Conservation (phyloP, 2,329 filamentous ascomycete species). For the Ophiostoma montium region DNA sequence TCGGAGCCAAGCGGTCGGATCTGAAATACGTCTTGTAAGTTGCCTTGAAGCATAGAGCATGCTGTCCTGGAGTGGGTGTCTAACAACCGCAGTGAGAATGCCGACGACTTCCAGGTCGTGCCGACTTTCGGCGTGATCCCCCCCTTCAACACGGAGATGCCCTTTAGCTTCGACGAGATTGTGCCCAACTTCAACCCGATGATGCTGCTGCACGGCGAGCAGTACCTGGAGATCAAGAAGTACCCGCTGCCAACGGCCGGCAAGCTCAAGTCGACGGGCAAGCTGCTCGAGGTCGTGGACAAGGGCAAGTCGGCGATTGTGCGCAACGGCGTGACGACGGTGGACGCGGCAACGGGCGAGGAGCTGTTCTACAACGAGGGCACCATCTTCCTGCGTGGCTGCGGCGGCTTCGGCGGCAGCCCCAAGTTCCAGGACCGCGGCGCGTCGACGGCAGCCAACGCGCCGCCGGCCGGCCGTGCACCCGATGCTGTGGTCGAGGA, state of each 20-base stretch:
- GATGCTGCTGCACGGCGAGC: constrained; percentile 98
- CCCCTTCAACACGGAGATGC: constrained; percentile 70
- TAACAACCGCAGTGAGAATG: constrained; percentile 45
- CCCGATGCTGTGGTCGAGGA: constrained; percentile 77
- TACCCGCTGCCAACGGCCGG: constrained; percentile 81
- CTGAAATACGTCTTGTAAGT: constrained; percentile 65
- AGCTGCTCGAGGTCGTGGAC: constrained; percentile 87
- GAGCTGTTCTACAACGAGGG: constrained; percentile 95
- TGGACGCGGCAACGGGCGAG: constrained; percentile 72
- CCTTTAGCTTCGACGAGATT: constrained; percentile 68
- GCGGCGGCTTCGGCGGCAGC: constrained; percentile 77
- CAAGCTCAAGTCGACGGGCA: constrained; percentile 59
- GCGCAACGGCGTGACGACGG: constrained; percentile 66
- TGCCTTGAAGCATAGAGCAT: neutral
- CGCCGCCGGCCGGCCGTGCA: constrained; percentile 52
- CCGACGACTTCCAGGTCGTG: constrained; percentile 83
- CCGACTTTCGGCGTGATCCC: constrained; percentile 95
- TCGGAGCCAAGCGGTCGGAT: constrained; percentile 84
- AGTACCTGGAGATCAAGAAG: constrained; percentile 89
- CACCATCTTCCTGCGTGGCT: constrained; percentile 83
- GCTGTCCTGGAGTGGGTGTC: neutral
- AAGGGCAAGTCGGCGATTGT: constrained; percentile 84
- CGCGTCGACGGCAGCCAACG: constrained; percentile 64
- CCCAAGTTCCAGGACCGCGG: constrained; percentile 67
- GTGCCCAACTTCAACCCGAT: constrained; percentile 95